Conservation (phyloP, 805 yeast species). For the Citeromyces nyonsensis region DNA sequence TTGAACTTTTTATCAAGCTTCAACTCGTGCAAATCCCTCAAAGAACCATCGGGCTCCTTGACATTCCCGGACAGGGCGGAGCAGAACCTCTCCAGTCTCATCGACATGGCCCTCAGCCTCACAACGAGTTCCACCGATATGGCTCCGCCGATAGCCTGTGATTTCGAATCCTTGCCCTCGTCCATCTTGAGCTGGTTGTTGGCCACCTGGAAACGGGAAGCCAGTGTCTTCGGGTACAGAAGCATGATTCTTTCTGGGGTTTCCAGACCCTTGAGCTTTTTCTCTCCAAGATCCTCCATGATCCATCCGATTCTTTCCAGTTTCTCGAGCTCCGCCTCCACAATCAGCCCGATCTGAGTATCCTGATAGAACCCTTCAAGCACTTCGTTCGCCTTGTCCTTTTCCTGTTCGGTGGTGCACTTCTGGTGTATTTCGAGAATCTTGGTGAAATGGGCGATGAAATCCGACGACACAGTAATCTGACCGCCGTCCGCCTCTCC, state of each 20-base stretch:
- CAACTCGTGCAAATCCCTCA: background rate
- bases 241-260: slow-evolving; percentile 78
- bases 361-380: slow-evolving; percentile 24
- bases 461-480: slow-evolving; percentile 74
- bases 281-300: slow-evolving; percentile 63
- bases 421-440: slow-evolving; percentile 31
- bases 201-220: slow-evolving; percentile 36
- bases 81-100: slow-evolving; percentile 43
- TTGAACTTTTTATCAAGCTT: slow-evolving; percentile 1
- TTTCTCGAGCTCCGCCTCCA: slow-evolving; percentile 50
- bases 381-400: slow-evolving; percentile 8
- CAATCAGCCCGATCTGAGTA: slow-evolving; percentile 27
- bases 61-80: slow-evolving; percentile 26
- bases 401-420: slow-evolving; percentile 13
- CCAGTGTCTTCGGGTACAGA: slow-evolving; percentile 53
- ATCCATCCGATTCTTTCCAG: slow-evolving; percentile 58
- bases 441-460: slow-evolving; percentile 53
- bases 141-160: slow-evolving; percentile 12
- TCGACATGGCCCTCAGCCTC: slow-evolving; percentile 33
- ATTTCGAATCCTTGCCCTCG: slow-evolving; percentile 1
- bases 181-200: slow-evolving; percentile 16
- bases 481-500: slow-evolving; percentile 99
- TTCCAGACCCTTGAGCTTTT: slow-evolving; percentile 86
- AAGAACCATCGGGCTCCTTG: background rate
- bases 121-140: slow-evolving; percentile 12